Percentiles rank a stretch among this genome's conserved stretches.
Conservation (phyloP, 1,284 basidiomycete genomes). For the Dichomitus squalens region DNA sequence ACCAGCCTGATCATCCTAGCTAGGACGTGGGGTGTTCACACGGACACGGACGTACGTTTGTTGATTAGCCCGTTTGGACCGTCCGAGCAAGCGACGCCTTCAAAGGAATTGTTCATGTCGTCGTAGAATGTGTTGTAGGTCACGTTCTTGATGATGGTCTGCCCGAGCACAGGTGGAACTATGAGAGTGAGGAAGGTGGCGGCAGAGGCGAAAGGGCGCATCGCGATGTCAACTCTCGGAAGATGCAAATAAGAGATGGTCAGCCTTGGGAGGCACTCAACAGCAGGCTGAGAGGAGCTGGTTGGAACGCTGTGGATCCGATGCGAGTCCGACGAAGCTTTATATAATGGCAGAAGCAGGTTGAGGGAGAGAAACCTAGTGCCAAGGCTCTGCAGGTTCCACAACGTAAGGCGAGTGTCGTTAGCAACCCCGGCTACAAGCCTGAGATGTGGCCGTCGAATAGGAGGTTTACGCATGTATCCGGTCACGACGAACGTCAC, state of each 20-base stretch:
- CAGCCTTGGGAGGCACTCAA: neutral
- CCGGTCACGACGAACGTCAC: neutral
- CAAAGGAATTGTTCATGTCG: constrained; percentile 33
- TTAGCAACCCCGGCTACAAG: neutral
- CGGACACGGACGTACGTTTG: constrained; percentile 46
- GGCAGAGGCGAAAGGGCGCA: neutral
- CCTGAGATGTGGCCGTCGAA: neutral
- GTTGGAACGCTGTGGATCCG: too few species aligned
- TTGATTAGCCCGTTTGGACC: constrained; percentile 44
- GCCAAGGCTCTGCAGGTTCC: neutral
- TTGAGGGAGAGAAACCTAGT: neutral
- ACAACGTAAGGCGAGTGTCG: neutral
- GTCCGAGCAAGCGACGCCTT: constrained; percentile 51
- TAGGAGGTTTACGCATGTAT: too few species aligned
- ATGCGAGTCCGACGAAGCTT: neutral
- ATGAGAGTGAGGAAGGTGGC: neutral
- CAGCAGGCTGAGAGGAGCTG: neutral
- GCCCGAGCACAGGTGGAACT: constrained; percentile 20
- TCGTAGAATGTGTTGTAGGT: constrained; percentile 48
- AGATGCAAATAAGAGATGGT: neutral
- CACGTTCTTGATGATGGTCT: constrained; percentile 30
- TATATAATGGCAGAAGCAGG: neutral
- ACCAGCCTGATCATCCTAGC: too few species aligned
- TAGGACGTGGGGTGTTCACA: constrained; percentile 39
- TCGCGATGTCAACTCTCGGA: neutral